phyloP scores from a whole-genome alignment of 2,329 filamentous ascomycete genomes.

The Blastomyces silverae region DNA sequence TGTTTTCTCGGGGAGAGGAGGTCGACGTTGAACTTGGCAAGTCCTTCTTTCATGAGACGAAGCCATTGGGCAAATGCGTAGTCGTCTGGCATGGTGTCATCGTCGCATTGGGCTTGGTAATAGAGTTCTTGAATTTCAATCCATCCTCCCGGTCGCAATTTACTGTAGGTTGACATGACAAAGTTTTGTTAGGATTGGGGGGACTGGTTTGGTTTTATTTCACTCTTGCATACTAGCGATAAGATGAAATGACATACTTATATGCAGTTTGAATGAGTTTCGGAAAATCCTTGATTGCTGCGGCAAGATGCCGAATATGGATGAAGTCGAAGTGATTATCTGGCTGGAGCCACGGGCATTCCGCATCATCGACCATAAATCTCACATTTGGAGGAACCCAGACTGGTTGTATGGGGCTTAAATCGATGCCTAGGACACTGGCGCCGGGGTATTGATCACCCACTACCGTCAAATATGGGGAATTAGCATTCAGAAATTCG shows the following conservation, averaged over 20 bases:
- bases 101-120: slow-evolving; percentile 23
- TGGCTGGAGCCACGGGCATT: slow-evolving; percentile 46
- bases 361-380: slow-evolving; percentile 21
- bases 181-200: neutral
- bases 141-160: slow-evolving; percentile 29
- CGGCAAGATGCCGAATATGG: slow-evolving; percentile 13
- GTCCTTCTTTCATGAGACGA: slow-evolving; percentile 20
- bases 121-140: slow-evolving; percentile 30
- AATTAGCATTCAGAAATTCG: neutral
- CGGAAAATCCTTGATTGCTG: slow-evolving; percentile 9
- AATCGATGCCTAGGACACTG: slow-evolving; percentile 39
- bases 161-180: slow-evolving; percentile 15
- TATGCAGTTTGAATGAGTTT: slow-evolving; percentile 22
- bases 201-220: neutral
- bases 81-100: slow-evolving; percentile 18
- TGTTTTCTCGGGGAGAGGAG: slow-evolving; percentile 24
- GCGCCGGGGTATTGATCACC: slow-evolving; percentile 30
- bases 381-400: slow-evolving; percentile 26
- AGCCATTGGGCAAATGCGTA: slow-evolving; percentile 21
- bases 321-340: slow-evolving; percentile 37
- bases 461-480: slow-evolving; percentile 4
- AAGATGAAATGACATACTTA: slow-evolving; percentile 18
- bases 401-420: slow-evolving; percentile 42
- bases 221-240: neutral
- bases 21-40: slow-evolving; percentile 23